Percentiles rank a stretch among this genome's conserved stretches.
Evolutionary conservation across 2,329 filamentous ascomycete species (phyloP).

Genomic region (Diaporthe eres): DNA sequence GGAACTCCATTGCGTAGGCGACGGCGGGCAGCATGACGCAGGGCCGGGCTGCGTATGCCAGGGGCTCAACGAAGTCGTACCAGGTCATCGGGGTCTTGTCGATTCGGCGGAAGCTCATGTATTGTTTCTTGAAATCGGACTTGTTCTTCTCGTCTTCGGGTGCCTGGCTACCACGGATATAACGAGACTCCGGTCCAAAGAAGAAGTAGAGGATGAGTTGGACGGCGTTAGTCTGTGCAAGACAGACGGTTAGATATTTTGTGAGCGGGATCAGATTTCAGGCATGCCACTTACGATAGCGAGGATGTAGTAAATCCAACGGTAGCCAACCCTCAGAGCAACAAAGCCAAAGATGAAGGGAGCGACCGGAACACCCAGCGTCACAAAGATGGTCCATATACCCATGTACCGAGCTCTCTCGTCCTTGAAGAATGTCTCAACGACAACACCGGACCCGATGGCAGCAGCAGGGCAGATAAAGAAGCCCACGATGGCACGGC

Average conservation of each 20-base stretch:
- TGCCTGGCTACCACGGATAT: conserved; percentile 56
- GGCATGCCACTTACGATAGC: conserved; percentile 60
- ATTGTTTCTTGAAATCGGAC: conserved; percentile 60
- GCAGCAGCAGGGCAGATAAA: conserved; percentile 67
- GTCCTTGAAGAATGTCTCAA: conserved; percentile 70
- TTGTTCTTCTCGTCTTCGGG: conserved; percentile 46
- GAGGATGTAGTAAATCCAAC: conserved; percentile 72
- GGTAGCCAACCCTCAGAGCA: conserved; percentile 64
- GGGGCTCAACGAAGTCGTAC: conserved; percentile 66
- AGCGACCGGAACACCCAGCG: conserved; percentile 48
- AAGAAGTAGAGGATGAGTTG: conserved; percentile 71
- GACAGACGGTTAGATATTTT: not conserved
- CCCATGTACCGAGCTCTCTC: conserved; percentile 69
- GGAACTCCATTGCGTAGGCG: conserved; percentile 70
- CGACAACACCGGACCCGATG: conserved; percentile 70
- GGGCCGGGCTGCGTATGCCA: conserved; percentile 57
- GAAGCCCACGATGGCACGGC: conserved; percentile 66
- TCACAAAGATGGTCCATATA: conserved; percentile 63
- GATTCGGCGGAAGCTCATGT: conserved; percentile 62
- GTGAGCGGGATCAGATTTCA: not conserved
- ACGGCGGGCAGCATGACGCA: conserved; percentile 65
- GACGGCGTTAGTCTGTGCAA: conserved; percentile 63
- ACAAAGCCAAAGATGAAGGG: conserved; percentile 60
- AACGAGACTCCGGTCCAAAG: conserved; percentile 68
- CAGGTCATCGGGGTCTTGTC: conserved; percentile 63